Percentiles rank a stretch among this genome's conserved stretches.
These are phyloP conservation scores for Kazachstania sp. DNA, from an alignment of 1,139 yeast genomes.

Conservation along the genomic window DNA sequence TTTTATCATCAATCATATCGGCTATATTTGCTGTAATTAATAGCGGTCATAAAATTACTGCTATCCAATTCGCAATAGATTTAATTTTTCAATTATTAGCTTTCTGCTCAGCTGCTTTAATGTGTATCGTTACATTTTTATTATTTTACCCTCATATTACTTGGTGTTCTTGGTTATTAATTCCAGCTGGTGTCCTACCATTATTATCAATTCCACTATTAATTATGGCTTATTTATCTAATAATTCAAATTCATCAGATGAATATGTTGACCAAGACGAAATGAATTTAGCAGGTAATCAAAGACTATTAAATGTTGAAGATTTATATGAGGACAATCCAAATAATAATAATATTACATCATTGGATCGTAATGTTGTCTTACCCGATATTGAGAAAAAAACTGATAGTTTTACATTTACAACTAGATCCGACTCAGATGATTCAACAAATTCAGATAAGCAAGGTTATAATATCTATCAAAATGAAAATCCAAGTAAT, in stretches of 20 bases:
- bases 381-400: conserved; percentile 10
- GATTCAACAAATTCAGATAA: not conserved
- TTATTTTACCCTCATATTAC: conserved; percentile 54
- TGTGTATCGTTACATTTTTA: conserved; percentile 47
- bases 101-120: conserved; percentile 44
- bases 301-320: conserved; percentile 1
- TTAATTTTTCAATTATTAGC: conserved; percentile 36
- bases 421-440: not conserved
- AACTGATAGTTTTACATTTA: not conserved
- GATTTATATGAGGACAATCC: conserved; percentile 2
- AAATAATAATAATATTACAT: not conserved
- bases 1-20: conserved; percentile 34
- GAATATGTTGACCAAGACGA: not conserved
- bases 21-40: conserved; percentile 4
- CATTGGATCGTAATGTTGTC: conserved; percentile 4
- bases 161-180: conserved; percentile 64
- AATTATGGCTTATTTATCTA: conserved; percentile 32
- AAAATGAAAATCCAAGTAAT: not conserved
- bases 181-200: conserved; percentile 55
- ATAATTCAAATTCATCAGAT: conserved; percentile 18
- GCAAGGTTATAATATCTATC: not conserved
- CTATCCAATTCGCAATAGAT: conserved; percentile 29
- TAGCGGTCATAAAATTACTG: conserved; percentile 28
- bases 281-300: not conserved
- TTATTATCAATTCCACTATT: conserved; percentile 39